Base-by-base conservation (phyloP, 2,329 filamentous ascomycete genomes). In the Capronia coronata region DNA sequence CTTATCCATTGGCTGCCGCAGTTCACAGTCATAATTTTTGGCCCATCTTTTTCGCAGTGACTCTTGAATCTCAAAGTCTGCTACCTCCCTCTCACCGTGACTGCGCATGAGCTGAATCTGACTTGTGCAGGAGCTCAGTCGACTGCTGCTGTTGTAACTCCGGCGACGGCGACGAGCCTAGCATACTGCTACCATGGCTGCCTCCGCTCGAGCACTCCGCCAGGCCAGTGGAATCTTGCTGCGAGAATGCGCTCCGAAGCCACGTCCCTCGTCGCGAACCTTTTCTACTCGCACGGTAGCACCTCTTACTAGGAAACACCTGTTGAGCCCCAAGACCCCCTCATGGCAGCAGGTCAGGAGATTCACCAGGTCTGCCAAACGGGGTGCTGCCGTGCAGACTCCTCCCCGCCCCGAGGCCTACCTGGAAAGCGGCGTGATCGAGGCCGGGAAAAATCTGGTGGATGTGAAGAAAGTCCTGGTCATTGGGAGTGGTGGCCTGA, bases 381-480 rank as follows among this genome's bases (percentile, higher is more conserved):
- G 65, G 46, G 58, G 64, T 48, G 55, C 66, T 32, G 69, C 73
- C 57, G 71, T 77, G 41, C 79, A 93, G 69, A 74, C 82, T 58
- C 84, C 87, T 45, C 87, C 89, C 48, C 87, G 85, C 65, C 80
- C 89, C 46, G 83, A 90, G 71, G 87, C 90, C 55, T 95, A 95
- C 70, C 75, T 96, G 62, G 82, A 88, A 66, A 94, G 87, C 71
- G 90, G 89, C 62, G 85, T 83, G 52, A 83, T 96, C 66, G 86
- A 89, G 68, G 83, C 78, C 51, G 78, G 84, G 51, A 78, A 79
- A 63, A 78, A 91, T 63, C 74, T 86, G 48, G 84, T 96, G 43
- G 81, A 95, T 67, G 89, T 97, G 58, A 94, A 94, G 76, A 97
- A 97, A 75, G 91, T 97, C 45, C 75, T 97, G 55, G 90, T 97